Evolutionary conservation across 306 rosid species (phyloP).

Genomic region (Vachellia collinsii): DNA sequence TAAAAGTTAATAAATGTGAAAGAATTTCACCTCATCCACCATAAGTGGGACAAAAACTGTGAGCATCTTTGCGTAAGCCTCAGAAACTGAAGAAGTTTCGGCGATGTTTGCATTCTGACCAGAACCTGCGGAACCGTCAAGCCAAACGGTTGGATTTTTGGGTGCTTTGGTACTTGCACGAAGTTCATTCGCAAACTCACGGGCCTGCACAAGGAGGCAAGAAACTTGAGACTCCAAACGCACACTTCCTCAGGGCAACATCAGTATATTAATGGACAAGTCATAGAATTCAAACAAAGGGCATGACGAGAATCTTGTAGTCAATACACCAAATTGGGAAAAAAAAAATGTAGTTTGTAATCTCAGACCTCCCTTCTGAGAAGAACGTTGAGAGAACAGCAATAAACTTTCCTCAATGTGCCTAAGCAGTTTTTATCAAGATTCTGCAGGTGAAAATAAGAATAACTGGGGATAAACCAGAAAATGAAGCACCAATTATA

Average conservation of each 20-base stretch:
- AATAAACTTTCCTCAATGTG: conserved; percentile 77
- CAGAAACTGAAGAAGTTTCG: conserved; percentile 82
- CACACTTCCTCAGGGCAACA: conserved; percentile 28
- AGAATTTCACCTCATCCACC: conserved; percentile 85
- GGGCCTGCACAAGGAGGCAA: conserved; percentile 63
- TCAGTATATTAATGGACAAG: conserved; percentile 17
- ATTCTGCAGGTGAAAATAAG: conserved; percentile 57
- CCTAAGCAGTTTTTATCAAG: conserved; percentile 85
- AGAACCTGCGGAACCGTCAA: conserved; percentile 69
- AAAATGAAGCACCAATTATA: conserved; percentile 6
- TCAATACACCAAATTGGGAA: not conserved
- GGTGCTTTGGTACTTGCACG: conserved; percentile 82
- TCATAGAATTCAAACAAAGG: conserved; percentile 21
- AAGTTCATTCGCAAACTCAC: conserved; percentile 94
- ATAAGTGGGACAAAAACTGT: conserved; percentile 93
- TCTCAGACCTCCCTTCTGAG: conserved; percentile 88
- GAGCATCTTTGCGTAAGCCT: conserved; percentile 87
- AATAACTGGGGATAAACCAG: conserved; percentile 30
- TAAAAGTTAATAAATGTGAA: conserved; percentile 15
- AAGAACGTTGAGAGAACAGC: conserved; percentile 91
- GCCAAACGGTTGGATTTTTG: conserved; percentile 71
- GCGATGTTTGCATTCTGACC: conserved; percentile 73
- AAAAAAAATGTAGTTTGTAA: conserved; percentile 27
- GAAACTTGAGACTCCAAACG: conserved; percentile 36
- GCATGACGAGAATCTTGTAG: not conserved